phyloP scores from a whole-genome alignment of 805 yeast species.

The Dipodascus albidus region DNA sequence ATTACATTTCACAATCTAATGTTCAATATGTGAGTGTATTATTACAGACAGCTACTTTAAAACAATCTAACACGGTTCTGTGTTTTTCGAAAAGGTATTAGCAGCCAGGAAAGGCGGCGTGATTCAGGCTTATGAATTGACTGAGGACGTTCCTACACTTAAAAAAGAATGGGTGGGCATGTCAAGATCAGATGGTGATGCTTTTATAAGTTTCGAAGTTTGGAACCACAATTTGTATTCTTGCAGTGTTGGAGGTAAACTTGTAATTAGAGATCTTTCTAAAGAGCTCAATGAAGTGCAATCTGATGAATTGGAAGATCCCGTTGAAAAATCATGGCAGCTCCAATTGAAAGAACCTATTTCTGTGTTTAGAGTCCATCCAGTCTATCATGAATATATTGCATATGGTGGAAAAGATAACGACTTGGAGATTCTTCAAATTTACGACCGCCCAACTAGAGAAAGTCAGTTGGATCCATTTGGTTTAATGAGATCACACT shows the following conservation, averaged over 20 bases:
- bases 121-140: slow-evolving; percentile 12
- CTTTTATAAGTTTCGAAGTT: slow-evolving; percentile 14
- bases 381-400: slow-evolving; percentile 29
- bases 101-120: slow-evolving; percentile 17
- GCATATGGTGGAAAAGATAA: slow-evolving; percentile 41
- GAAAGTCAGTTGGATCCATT: background rate
- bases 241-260: slow-evolving; percentile 12
- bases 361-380: slow-evolving; percentile 29
- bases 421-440: slow-evolving; percentile 30
- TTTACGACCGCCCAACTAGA: slow-evolving; percentile 9
- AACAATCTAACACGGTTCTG: background rate
- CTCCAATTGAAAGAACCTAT: slow-evolving; percentile 19
- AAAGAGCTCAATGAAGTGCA: slow-evolving; percentile 3
- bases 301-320: background rate
- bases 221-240: slow-evolving; percentile 8
- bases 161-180: slow-evolving; percentile 14
- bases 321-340: background rate
- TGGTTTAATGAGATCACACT: background rate
- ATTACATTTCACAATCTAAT: slow-evolving; percentile 2
- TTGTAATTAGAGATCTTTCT: slow-evolving; percentile 12
- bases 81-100: slow-evolving; percentile 8
- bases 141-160: slow-evolving; percentile 8
- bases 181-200: slow-evolving; percentile 6
- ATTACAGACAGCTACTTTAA: background rate
- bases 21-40: slow-evolving; percentile 7